Evolutionary conservation across 768 basidiomycete species (phyloP).

Genomic region (Melanogaster broomeanus): DNA sequence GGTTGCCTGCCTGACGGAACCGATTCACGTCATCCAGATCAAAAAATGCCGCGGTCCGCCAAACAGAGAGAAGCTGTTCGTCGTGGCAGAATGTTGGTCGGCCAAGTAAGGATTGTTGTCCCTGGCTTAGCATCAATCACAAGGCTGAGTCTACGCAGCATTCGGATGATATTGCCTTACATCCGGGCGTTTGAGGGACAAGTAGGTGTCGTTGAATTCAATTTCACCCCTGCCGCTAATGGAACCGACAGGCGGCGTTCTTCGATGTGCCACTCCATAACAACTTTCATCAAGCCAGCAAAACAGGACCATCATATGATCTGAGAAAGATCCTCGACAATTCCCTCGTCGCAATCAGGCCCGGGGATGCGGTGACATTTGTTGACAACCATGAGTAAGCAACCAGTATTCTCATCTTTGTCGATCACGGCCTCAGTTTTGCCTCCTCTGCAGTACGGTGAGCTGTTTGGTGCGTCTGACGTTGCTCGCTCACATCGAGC

Average conservation of each 20-base stretch:
- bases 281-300: slow-evolving; percentile 80
- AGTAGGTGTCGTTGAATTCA: slow-evolving; percentile 37
- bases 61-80: slow-evolving; percentile 56
- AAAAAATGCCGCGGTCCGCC: slow-evolving; percentile 47
- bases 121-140: not conserved
- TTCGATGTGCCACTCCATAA: slow-evolving; percentile 91
- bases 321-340: slow-evolving; percentile 71
- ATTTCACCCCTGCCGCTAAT: not conserved
- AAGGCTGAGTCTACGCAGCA: slow-evolving; percentile 29
- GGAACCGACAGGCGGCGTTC: slow-evolving; percentile 64
- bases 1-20: not conserved
- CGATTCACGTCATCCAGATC: slow-evolving; percentile 41
- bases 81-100: slow-evolving; percentile 83
- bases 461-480: slow-evolving; percentile 32
- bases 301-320: slow-evolving; percentile 66
- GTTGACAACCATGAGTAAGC: slow-evolving; percentile 90
- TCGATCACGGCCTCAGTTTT: not conserved
- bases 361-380: slow-evolving; percentile 85
- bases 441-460: slow-evolving; percentile 56
- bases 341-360: slow-evolving; percentile 66
- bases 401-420: not conserved
- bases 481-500: not conserved
- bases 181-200: slow-evolving; percentile 65
- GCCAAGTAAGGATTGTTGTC: slow-evolving; percentile 47
- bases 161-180: slow-evolving; percentile 55